Evolutionary conservation across 2,329 filamentous ascomycete genomes (phyloP).

Genomic region (Hypoxylon sp.): DNA sequence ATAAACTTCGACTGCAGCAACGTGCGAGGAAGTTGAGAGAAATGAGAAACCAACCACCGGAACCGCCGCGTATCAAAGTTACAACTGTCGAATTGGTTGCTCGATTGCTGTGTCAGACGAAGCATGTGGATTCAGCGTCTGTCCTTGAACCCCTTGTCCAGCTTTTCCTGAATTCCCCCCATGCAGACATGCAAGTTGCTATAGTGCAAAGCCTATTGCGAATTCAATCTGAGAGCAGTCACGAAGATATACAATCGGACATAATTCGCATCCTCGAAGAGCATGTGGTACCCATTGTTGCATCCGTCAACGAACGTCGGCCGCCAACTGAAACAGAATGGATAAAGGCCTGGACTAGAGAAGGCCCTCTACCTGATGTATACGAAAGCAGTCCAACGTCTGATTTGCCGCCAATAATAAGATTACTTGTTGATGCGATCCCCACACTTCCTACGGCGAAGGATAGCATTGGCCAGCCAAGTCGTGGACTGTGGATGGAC

Average conservation of each 20-base stretch:
- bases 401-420: slow-evolving; percentile 37
- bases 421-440: slow-evolving; percentile 24
- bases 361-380: slow-evolving; percentile 27
- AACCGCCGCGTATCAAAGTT: slow-evolving; percentile 50
- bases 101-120: slow-evolving; percentile 50
- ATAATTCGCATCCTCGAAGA: slow-evolving; percentile 49
- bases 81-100: slow-evolving; percentile 56
- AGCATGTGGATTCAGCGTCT: slow-evolving; percentile 45
- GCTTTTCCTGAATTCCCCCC: slow-evolving; percentile 50
- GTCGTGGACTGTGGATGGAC: slow-evolving; percentile 37
- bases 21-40: neutral
- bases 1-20: slow-evolving; percentile 47
- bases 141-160: slow-evolving; percentile 49
- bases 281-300: slow-evolving; percentile 48
- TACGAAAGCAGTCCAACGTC: slow-evolving; percentile 21
- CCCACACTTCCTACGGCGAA: neutral
- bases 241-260: slow-evolving; percentile 31
- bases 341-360: slow-evolving; percentile 31
- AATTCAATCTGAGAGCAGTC: slow-evolving; percentile 34
- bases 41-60: neutral
- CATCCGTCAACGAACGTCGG: slow-evolving; percentile 50
- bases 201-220: slow-evolving; percentile 50
- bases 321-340: slow-evolving; percentile 50
- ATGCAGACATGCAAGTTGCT: slow-evolving; percentile 52
- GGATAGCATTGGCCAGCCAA: neutral